Evolutionary conservation across 1,284 basidiomycete species (phyloP).

Genomic region (Schizophyllum commune): DNA sequence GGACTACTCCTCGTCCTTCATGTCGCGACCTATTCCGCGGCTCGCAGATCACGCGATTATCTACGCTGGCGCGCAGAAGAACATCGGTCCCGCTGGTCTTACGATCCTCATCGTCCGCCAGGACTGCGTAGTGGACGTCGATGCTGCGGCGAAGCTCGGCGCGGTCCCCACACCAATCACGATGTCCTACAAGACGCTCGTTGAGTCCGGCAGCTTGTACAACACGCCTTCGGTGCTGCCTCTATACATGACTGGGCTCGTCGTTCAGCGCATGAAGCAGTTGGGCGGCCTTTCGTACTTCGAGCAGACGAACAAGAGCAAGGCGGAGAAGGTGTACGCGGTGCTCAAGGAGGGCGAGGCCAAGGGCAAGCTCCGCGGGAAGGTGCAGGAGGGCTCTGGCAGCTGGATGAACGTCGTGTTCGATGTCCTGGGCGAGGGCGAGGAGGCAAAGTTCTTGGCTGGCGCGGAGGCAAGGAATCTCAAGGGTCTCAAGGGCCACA

Average conservation of each 20-base stretch:
- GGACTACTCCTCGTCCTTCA: constrained; percentile 96
- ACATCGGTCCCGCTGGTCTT: constrained; percentile 91
- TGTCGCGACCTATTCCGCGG: constrained; percentile 89
- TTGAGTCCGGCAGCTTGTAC: constrained; percentile 78
- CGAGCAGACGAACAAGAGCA: constrained; percentile 60
- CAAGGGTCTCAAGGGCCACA: constrained; percentile 85
- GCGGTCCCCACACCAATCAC: constrained; percentile 72
- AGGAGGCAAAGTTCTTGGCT: constrained; percentile 66
- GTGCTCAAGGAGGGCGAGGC: constrained; percentile 65
- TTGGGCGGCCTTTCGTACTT: constrained; percentile 71
- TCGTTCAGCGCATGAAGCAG: constrained; percentile 65
- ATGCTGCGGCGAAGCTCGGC: constrained; percentile 70
- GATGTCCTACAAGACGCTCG: constrained; percentile 82
- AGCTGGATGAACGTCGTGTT: constrained; percentile 96
- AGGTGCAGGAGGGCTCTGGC: constrained; percentile 65
- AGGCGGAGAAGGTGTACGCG: constrained; percentile 70
- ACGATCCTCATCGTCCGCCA: constrained; percentile 91
- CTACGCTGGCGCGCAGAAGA: constrained; percentile 99
- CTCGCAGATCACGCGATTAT: constrained; percentile 88
- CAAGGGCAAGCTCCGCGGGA: constrained; percentile 57
- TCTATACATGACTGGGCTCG: constrained; percentile 88
- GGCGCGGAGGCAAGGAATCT: constrained; percentile 76
- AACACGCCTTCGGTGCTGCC: constrained; percentile 95
- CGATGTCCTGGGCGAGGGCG: constrained; percentile 59
- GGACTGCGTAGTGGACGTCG: constrained; percentile 85